phyloP scores from a whole-genome alignment of 345 rosid species.

The Cardamine chenopodiifolia region DNA sequence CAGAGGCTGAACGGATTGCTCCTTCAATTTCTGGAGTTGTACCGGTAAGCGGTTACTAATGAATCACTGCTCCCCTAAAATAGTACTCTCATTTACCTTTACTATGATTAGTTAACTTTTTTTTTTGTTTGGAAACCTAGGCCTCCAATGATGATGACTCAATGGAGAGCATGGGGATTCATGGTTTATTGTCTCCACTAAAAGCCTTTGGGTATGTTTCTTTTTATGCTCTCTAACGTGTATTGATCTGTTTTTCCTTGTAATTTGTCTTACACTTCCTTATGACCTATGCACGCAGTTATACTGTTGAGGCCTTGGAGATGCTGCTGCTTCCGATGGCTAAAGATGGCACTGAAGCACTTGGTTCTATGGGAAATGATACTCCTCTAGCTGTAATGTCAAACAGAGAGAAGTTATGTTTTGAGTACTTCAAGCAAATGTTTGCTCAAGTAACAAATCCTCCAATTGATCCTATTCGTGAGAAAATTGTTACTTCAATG shows the following conservation, averaged over 20 bases:
- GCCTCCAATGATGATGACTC: constrained; percentile 71
- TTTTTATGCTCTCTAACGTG: background rate
- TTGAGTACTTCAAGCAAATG: constrained; percentile 99
- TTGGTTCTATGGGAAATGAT: constrained; percentile 99
- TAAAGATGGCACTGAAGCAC: constrained; percentile 92
- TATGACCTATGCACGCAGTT: constrained; percentile 55
- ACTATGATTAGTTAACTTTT: background rate
- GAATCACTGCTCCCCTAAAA: background rate
- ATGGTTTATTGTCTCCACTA: constrained; percentile 83
- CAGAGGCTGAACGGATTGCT: constrained; percentile 56
- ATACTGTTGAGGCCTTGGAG: constrained; percentile 94
- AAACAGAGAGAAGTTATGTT: constrained; percentile 79
- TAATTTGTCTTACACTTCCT: constrained; percentile 4
- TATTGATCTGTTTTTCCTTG: constrained; percentile 2
- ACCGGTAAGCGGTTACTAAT: constrained; percentile 49
- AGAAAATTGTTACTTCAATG: constrained; percentile 98
- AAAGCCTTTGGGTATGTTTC: constrained; percentile 91
- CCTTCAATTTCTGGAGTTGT: constrained; percentile 73
- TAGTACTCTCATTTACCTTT: background rate
- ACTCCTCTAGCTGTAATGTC: constrained; percentile 98
- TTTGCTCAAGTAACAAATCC: constrained; percentile 99
- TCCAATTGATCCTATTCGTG: constrained; percentile 98
- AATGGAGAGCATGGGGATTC: constrained; percentile 88
- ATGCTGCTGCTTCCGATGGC: constrained; percentile 99
- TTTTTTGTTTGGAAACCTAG: constrained; percentile 42